A percentile compares a stretch with the other conserved stretches of the same genome.
Evolutionary conservation across 176 grass and related monocot species (phyloP).

Genomic region (Lolium rigidum): DNA sequence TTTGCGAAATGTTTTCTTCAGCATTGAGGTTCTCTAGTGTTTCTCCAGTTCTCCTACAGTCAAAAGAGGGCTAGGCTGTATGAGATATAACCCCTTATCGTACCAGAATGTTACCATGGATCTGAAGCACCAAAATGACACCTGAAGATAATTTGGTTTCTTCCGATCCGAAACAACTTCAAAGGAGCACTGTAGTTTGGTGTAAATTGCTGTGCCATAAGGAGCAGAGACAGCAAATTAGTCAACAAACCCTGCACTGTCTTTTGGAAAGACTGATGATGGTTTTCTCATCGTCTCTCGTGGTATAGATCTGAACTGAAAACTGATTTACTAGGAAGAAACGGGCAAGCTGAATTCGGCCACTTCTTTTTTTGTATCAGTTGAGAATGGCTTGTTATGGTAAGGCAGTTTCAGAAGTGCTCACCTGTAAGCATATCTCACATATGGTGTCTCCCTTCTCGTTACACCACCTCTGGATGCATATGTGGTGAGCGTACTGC

Average conservation of each 20-base stretch:
- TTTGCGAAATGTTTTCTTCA: slow-evolving; percentile 17
- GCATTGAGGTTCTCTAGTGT: slow-evolving; percentile 27
- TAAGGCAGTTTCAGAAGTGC: slow-evolving; percentile 23
- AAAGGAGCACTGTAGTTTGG: slow-evolving; percentile 65
- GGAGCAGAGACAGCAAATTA: slow-evolving; percentile 10
- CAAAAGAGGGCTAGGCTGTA: neutral
- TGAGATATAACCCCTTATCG: neutral
- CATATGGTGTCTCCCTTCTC: slow-evolving; percentile 83
- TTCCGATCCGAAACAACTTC: slow-evolving; percentile 61
- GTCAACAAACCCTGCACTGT: slow-evolving; percentile 2
- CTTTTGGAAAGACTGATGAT: neutral
- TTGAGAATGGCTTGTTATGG: slow-evolving; percentile 25
- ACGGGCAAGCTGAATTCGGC: slow-evolving; percentile 1
- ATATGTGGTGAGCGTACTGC: slow-evolving; percentile 85
- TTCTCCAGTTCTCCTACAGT: slow-evolving; percentile 49
- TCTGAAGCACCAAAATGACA: slow-evolving; percentile 14
- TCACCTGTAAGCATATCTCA: slow-evolving; percentile 95
- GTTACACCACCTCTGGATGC: slow-evolving; percentile 88
- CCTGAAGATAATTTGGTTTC: slow-evolving; percentile 62
- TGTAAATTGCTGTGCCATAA: slow-evolving; percentile 58
- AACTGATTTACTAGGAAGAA: neutral
- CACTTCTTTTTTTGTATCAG: slow-evolving; percentile 20
- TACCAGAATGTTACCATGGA: neutral
- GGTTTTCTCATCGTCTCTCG: neutral
- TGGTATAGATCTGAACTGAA: slow-evolving; percentile 1